Percentiles rank a stretch among this genome's conserved stretches.
These are phyloP conservation scores for Phaffia tasmanica DNA, from an alignment of 768 basidiomycete genomes.

Conservation along the genomic window DNA sequence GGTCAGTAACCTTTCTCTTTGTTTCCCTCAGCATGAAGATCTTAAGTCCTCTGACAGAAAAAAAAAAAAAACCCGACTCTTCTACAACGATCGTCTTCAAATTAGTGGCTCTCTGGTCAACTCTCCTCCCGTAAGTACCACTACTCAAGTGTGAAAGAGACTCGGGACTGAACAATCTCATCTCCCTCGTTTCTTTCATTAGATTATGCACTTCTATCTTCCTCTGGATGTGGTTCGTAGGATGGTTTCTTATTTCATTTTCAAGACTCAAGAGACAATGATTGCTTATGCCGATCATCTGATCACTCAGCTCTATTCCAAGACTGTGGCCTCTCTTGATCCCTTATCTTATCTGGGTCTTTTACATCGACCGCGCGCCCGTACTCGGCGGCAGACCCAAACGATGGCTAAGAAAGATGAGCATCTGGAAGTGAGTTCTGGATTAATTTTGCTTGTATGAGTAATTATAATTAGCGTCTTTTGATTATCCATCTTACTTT, in stretches of 20 bases:
- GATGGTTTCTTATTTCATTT: background rate
- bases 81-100: background rate
- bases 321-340: slow-evolving; percentile 74
- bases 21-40: background rate
- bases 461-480: too few relatives aligned
- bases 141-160: too few relatives aligned
- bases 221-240: slow-evolving; percentile 18
- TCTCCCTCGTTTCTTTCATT: background rate
- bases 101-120: slow-evolving; percentile 24
- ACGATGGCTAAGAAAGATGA: slow-evolving; percentile 57
- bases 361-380: slow-evolving; percentile 63
- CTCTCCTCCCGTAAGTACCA: slow-evolving; percentile 11
- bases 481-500: too few relatives aligned
- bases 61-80: too few relatives aligned
- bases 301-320: slow-evolving; percentile 62
- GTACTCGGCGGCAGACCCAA: slow-evolving; percentile 60
- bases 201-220: slow-evolving; percentile 18
- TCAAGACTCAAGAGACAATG: background rate
- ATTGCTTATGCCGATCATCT: background rate
- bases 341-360: slow-evolving; percentile 67
- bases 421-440: slow-evolving; percentile 54
- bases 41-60: background rate
- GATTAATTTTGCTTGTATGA: too few relatives aligned
- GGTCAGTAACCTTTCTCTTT: slow-evolving; percentile 7
- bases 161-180: too few relatives aligned